Evolutionary conservation across 1,284 basidiomycete species (phyloP), one percentile per base, ranked within the genome.

Genomic region (Apiotrichum brassicae): DNA sequence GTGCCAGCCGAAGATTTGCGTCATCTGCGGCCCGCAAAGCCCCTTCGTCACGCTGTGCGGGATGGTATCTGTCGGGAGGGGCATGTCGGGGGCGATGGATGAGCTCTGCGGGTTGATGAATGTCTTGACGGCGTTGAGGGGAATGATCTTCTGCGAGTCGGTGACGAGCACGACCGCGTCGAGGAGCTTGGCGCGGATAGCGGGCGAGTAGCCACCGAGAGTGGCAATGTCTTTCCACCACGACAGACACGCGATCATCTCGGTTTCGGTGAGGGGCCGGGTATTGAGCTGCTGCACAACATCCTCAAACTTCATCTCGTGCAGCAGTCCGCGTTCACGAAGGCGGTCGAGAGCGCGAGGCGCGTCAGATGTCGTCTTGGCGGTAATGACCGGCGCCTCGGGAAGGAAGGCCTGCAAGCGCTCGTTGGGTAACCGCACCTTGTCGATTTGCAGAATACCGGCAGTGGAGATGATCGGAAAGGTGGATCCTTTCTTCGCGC

Each of bases 181-280:
- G 8, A 93, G 70, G 6, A 93, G 76, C 54, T 86, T 77, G 3
- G 75, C 68, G 22, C 84, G 79, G 14, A 67, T 66, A 22, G 72
- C 70, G 1, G 49, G 8, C 13, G 51, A 62, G 24, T 78, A 76
- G 11, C 79, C 77, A 41, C 79, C 67, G 43, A 59, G 35, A 2
- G 61, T 78, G 35, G 81, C 81, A 14, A 89, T 71, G 22, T 73
- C 71, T 46, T 85, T 81, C 87, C 92, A 95, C 94, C 94, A 99
- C 51, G 82, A 81, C 57, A 97, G 76, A 68, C 88, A 93, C 4
- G 83, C 83, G 19, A 84, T 70, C 75, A 88, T 85, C 70, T 97
- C 91, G 13, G 77, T 73, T 58, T 88, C 81, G 0, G 72, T 72
- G 18, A 98, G 77, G 1, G 93, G 85, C 13, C 87, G 78, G 3